Conservation (phyloP, 495 filamentous ascomycete species). For the Wilcoxina mikolae region DNA sequence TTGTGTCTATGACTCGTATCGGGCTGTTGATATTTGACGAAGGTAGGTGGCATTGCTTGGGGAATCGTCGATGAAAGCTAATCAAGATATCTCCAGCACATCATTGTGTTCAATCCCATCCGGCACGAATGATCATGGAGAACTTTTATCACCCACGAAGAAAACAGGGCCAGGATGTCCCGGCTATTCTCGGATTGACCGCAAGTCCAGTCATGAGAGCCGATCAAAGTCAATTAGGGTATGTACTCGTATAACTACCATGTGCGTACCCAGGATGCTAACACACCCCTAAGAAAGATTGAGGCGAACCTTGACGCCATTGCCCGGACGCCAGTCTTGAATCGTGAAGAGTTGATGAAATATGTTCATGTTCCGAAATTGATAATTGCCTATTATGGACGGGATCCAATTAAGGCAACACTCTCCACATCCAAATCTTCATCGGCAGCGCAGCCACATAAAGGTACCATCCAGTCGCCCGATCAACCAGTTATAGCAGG, state of each 20-base stretch:
- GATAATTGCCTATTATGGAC: slow-evolving; percentile 36
- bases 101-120: slow-evolving; percentile 47
- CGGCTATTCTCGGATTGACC: slow-evolving; percentile 67
- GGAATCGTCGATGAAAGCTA: neutral
- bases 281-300: slow-evolving; percentile 48
- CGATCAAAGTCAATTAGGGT: no score
- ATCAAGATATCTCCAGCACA: slow-evolving; percentile 40
- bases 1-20: slow-evolving; percentile 52
- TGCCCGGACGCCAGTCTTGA: slow-evolving; percentile 53
- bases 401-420: neutral
- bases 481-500: no score
- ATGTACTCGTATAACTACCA: no score
- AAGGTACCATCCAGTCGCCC: no score
- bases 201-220: slow-evolving; percentile 64
- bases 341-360: slow-evolving; percentile 54
- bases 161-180: slow-evolving; percentile 35
- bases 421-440: no score
- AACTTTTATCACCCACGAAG: slow-evolving; percentile 50
- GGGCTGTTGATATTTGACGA: slow-evolving; percentile 78
- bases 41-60: slow-evolving; percentile 38
- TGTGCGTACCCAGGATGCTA: no score
- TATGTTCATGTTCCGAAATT: slow-evolving; percentile 54
- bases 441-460: no score
- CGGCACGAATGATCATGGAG: slow-evolving; percentile 65
- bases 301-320: slow-evolving; percentile 64